A percentile compares a stretch with the other conserved stretches of the same genome.
These are phyloP conservation scores for Alternaria sp. DNA, from an alignment of 2,329 filamentous ascomycete genomes.

Conservation along the genomic window DNA sequence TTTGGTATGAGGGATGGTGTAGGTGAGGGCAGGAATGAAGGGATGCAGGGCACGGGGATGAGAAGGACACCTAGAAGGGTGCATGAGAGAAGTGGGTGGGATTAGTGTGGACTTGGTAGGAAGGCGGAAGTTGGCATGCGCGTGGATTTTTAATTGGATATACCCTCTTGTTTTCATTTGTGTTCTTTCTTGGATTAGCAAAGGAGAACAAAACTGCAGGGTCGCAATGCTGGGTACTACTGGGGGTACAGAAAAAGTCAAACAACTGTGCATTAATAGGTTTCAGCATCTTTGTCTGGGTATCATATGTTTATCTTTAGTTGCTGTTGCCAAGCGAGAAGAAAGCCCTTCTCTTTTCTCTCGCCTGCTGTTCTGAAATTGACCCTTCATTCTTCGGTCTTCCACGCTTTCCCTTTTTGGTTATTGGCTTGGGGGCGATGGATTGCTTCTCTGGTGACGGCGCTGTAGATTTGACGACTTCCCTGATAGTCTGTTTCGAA, in stretches of 20 bases:
- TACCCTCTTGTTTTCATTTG: neutral
- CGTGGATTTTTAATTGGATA: neutral
- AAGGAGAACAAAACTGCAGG: neutral
- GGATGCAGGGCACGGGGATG: neutral
- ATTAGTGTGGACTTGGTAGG: neutral
- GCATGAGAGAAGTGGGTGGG: conserved; percentile 20
- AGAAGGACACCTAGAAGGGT: conserved; percentile 14
- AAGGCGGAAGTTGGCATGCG: neutral
- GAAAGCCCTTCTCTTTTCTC: conserved; percentile 46
- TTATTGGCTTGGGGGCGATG: conserved; percentile 18
- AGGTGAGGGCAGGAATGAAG: neutral
- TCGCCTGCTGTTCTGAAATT: conserved; percentile 31
- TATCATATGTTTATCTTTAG: neutral
- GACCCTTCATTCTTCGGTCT: conserved; percentile 36
- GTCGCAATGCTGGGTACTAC: neutral
- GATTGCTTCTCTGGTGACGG: conserved; percentile 21
- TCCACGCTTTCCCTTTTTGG: conserved; percentile 43
- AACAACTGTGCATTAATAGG: neutral
- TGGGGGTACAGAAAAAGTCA: neutral
- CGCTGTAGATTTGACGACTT: conserved; percentile 69
- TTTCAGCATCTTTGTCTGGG: neutral
- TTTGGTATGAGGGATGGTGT: neutral
- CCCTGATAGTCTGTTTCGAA: conserved; percentile 83
- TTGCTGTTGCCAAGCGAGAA: conserved; percentile 31
- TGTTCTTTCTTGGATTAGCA: neutral